Evolutionary conservation across 2,329 filamentous ascomycete species (phyloP), one percentile per base, ranked within the genome.

Genomic region (Trichophaea hybrida): DNA sequence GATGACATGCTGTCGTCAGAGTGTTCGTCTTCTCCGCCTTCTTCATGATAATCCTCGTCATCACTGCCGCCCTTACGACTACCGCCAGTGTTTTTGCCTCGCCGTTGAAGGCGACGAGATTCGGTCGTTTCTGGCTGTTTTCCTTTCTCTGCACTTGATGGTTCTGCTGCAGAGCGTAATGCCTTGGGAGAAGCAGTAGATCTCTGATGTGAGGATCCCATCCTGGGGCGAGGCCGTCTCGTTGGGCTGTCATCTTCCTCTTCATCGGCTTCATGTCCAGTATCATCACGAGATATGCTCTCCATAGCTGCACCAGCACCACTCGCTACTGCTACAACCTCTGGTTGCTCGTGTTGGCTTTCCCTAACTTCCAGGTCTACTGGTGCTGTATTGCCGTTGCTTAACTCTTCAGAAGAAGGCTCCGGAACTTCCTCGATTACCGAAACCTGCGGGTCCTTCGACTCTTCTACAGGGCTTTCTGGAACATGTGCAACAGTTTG

Each of bases 241-340:
- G 77, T 73, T 5, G 80, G 77, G 3, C 71, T 72, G 43, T 80
- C 79, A 59, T 82, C 80, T 7, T 80, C 77, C n/a, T 76, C 75
- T 4, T 78, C 77, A 17, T 80, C 75, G 46, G 62, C 62, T 62
- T 73, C 72, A 8, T 77, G 77, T 35, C 75, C 69, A 72, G 72
- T 48, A 15, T 57, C 55, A 48, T 57, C 55, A 13, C 53, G n/a
- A 53, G 50, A 53, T 13, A 7, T 71, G 70, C 4, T 68, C 69
- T 15, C 69, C 69, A 31, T 68, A 69, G 6, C 57, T 34, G 24
- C 66, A 31, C 62, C 60, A 13, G 67, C 69, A 37, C 55, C 55
- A 6, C 13, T 49, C 10, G 44, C 17, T 8, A 8, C 10, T 12
- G 44, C 13, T 12, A 49, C 44, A 49, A 15, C 38, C 38, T 50